Base-by-base conservation (phyloP, 2,329 filamentous ascomycete genomes). In the Trematosphaeria pertusa region DNA sequence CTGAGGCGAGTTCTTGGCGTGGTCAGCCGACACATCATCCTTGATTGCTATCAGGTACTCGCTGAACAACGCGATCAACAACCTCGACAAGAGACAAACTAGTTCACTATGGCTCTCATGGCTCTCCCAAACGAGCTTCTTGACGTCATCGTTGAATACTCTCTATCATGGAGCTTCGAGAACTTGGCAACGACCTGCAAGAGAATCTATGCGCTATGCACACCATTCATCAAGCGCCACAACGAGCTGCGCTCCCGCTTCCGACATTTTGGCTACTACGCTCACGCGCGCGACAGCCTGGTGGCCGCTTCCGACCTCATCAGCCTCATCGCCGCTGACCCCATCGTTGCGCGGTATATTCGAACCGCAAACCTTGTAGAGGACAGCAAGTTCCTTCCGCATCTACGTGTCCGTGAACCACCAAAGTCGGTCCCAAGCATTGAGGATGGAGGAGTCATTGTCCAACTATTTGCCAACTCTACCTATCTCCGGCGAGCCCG, bases 111-210 rank as follows among this genome's bases (percentile, higher is more conserved):
- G 59, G 43, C 48, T 30, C 50, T 61, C 44, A 45, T 42, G 30
- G 24, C 31, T 24, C 45, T 62, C 31, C 55, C 58, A 39, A 45
- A 15, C 42, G 58, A 63, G 44, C 46, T 61, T 44, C 51, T 63
- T 12, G 52, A 54, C 20, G 41, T 30, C 15, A 51, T 61, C 34
- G 18, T 60, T 37, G 38, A 19, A 42, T 48, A 44, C 44, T 35
- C 43, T 51, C 39, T 61, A 44, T 47, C 58, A 43, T 37, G 54
- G 32, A 48, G 54, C 11, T 63, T 63, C 37, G 57, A 61, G 48
- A 56, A 48, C 44, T 31, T 62, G 31, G 59, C 57, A 46, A 49
- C 56, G 33, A 61, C 55, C 37, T 64, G 55, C 46, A 61, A 50
- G 46, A 45, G 31, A 47, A 46, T 58, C 41, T 49, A 61, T 39